Evolutionary conservation across 805 yeast genomes (phyloP), one percentile per base, ranked within the genome.

Genomic region (Saccharomyces paradoxus): DNA sequence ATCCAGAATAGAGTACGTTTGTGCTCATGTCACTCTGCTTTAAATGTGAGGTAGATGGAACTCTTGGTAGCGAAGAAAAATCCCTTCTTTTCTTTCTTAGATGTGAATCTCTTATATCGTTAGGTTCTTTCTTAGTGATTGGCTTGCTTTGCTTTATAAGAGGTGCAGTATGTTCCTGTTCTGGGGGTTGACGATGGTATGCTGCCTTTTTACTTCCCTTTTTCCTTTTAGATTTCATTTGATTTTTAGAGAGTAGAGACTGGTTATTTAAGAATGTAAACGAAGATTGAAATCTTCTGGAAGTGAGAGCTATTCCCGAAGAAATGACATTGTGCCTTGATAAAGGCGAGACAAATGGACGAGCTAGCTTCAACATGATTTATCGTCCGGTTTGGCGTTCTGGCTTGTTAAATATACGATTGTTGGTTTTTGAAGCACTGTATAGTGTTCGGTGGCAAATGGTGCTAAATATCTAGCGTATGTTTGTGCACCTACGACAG

Each of bases 21-120:
- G 64, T 57, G 30, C 55, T 57, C 28, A 68, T 56, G 21, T 66
- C 68, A 10, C 58, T 58, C 1, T 58, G 64, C 27, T 62, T 60
- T 9, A 67, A 48, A 53, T 64, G 58, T 13, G 54, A 55, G 12
- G 69, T 66, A 3, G 65, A 58, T 13, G 69, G 67, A 9, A 64
- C 71, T 50, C 63, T 57, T 31, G 72, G 72, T 24, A 69, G 46
- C 59, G 68, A 61, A 9, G 66, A 62, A 50, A 60, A 67, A 53
- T 61, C 67, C 31, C 55, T 53, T 37, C 48, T 58, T 28, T 53
- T 56, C 30, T 48, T 53, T 55, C 26, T 51, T 51, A 6, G 5
- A 21, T n/a, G 44, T 0, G 17, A 29, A 28, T 9, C 28, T 22
- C 49, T 46, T 8, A 17, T 17, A 37, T 17, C 17, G 12, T 8